Base-by-base conservation (phyloP, 805 yeast species). In the Saturnispora serradocipensis region DNA sequence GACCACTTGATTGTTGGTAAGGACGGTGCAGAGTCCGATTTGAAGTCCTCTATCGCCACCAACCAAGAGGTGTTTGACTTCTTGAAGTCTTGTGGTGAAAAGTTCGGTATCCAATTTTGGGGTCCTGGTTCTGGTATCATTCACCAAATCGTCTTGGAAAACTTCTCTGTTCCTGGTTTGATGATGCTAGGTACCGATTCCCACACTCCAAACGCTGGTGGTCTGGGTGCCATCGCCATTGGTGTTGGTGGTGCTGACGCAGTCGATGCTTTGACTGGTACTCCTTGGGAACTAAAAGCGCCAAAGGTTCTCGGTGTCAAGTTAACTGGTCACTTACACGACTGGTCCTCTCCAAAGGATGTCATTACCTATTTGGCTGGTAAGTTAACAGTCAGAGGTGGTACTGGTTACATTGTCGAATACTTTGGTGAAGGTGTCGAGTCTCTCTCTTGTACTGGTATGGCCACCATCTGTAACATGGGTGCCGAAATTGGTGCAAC, bases 241-340 rank as follows among this genome's bases (percentile, higher is more conserved):
- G 98, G 97, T 80, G 97, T 91, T 61, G 98, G 97, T 78, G 98
- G 98, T 80, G 98, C 98, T 60, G 98, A 90, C 71, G 97, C 97
- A 57, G 98, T 90, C 61, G 98, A 90, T 70, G 97, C 88, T 55
- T 81, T 90, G 83, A 87, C 97, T 55, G 85, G 86, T 66, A 78
- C 88, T 59, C 85, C 98, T 52, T 90, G 98, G 98, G 98, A 90
- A 75, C 81, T 90, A 67, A 90, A 90, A 78, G 97, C 97, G 54
- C 98, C 98, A 66, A 88, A 87, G 76, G 80, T 89, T 64, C 72
- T 91, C 62, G 98, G 98, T 76, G 96, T 90, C 65, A 88, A 90
- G 74, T 80, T 90, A 65, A 87, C 95, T 55, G 98, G 98, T 68
- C 77, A 76, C 66, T 77, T 90, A 80, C 81, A 79, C 66, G 97